These are phyloP conservation scores for Colletotrichum cuscutae DNA, from an alignment of 2,329 filamentous ascomycete species.

Conservation along the genomic window DNA sequence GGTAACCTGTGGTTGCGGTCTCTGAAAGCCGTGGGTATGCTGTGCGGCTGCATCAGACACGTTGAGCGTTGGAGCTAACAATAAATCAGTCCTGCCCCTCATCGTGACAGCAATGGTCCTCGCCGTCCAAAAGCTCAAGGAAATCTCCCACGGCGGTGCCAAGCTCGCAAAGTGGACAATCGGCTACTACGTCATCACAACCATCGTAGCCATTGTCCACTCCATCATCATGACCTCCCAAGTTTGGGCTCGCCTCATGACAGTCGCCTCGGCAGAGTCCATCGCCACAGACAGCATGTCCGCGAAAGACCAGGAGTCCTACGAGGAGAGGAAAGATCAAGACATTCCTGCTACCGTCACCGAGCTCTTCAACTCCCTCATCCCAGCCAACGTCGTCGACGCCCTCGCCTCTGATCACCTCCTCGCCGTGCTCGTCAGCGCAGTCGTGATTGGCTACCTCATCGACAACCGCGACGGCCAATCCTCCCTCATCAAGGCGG, in stretches of 20 bases:
- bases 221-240: conserved; percentile 57
- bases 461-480: conserved; percentile 49
- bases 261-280: conserved; percentile 44
- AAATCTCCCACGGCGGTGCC: conserved; percentile 54
- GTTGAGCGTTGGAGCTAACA: neutral
- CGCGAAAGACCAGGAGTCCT: conserved; percentile 43
- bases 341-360: conserved; percentile 55
- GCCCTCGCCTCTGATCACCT: conserved; percentile 58
- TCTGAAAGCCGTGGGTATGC: conserved; percentile 58
- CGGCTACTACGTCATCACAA: conserved; percentile 61
- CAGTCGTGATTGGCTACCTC: conserved; percentile 58
- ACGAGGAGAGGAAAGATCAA: conserved; percentile 46
- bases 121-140: conserved; percentile 58
- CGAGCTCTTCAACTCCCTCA: conserved; percentile 59
- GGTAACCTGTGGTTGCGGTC: conserved; percentile 61
- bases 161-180: conserved; percentile 60
- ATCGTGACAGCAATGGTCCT: conserved; percentile 64
- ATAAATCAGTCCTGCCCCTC: conserved; percentile 56
- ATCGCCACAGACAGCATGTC: conserved; percentile 42
- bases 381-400: conserved; percentile 59
- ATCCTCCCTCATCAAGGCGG: conserved; percentile 52
- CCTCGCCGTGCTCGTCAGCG: conserved; percentile 57
- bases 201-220: conserved; percentile 58
- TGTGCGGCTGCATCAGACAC: too few species aligned
- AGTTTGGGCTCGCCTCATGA: conserved; percentile 60